Conservation (phyloP, 2,329 filamentous ascomycete genomes). For the Fonsecaea nubica region DNA sequence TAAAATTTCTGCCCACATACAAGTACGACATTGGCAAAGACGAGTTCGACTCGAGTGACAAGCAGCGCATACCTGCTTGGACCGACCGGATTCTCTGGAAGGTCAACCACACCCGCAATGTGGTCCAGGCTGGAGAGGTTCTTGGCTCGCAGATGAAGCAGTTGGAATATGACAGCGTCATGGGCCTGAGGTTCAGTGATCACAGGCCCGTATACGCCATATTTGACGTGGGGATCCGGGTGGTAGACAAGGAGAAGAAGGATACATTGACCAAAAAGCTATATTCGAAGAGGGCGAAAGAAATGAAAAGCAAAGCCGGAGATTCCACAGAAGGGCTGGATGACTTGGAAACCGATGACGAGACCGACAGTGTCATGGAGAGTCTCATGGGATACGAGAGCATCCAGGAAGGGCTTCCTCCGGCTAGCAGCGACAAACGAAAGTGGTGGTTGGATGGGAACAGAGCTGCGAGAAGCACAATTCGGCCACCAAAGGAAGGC, state of each 20-base stretch:
- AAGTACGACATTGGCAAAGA: conserved; percentile 92
- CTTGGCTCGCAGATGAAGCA: conserved; percentile 78
- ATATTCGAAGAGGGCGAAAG: conserved; percentile 66
- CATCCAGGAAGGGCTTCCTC: conserved; percentile 76
- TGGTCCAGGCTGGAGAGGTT: conserved; percentile 30
- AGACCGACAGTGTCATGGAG: conserved; percentile 62
- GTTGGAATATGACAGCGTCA: conserved; percentile 80
- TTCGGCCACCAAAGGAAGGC: conserved; percentile 69
- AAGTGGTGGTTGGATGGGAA: conserved; percentile 72
- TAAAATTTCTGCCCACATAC: conserved; percentile 91
- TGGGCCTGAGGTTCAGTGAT: conserved; percentile 86
- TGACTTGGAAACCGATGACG: conserved; percentile 48
- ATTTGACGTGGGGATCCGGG: conserved; percentile 82
- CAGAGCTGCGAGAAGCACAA: conserved; percentile 72
- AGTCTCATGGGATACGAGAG: conserved; percentile 81
- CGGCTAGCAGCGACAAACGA: conserved; percentile 65
- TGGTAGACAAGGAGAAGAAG: conserved; percentile 76
- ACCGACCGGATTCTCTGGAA: conserved; percentile 91
- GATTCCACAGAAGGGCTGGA: conserved; percentile 66
- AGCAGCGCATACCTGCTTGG: conserved; percentile 94
- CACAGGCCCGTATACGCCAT: conserved; percentile 93
- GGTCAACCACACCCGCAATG: conserved; percentile 36
- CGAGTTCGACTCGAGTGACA: conserved; percentile 89
- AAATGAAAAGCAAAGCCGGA: conserved; percentile 69
- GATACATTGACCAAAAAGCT: conserved; percentile 75